A percentile compares a stretch with the other conserved stretches of the same genome.
phyloP scores from a whole-genome alignment of 345 rosid species.

The Camelina neglecta region DNA sequence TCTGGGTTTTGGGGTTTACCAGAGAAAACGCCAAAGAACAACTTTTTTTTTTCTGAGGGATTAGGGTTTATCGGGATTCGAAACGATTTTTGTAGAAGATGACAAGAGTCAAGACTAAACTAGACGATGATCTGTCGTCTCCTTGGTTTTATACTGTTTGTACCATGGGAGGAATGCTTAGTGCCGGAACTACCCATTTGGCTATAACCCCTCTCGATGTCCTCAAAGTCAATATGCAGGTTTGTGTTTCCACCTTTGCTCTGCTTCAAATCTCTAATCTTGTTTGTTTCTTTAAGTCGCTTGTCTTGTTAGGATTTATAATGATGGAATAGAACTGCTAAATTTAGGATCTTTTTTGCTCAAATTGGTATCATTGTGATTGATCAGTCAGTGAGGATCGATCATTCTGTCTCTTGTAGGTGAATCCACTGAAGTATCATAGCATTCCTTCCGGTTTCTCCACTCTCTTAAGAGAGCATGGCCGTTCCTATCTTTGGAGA shows the following conservation, averaged over 20 bases:
- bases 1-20: constrained; percentile 16
- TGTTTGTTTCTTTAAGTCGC: background rate
- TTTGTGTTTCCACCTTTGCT: constrained; percentile 7
- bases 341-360: constrained; percentile 7
- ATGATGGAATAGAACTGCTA: constrained; percentile 15
- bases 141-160: constrained; percentile 56
- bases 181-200: constrained; percentile 70
- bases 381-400: constrained; percentile 18
- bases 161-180: constrained; percentile 64
- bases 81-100: constrained; percentile 15
- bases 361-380: background rate
- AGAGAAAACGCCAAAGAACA: constrained; percentile 24
- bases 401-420: constrained; percentile 43
- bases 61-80: constrained; percentile 25
- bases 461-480: constrained; percentile 58
- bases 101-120: constrained; percentile 37
- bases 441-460: constrained; percentile 56
- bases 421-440: constrained; percentile 57
- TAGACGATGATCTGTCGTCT: constrained; percentile 39
- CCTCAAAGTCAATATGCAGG: constrained; percentile 79
- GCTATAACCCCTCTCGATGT: constrained; percentile 74
- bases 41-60: constrained; percentile 2
- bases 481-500: constrained; percentile 60
- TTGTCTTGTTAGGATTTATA: background rate
- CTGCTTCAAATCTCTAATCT: no score